Evolutionary conservation across 2,329 filamentous ascomycete genomes (phyloP).

Genomic region (Fusarium coffeatum): DNA sequence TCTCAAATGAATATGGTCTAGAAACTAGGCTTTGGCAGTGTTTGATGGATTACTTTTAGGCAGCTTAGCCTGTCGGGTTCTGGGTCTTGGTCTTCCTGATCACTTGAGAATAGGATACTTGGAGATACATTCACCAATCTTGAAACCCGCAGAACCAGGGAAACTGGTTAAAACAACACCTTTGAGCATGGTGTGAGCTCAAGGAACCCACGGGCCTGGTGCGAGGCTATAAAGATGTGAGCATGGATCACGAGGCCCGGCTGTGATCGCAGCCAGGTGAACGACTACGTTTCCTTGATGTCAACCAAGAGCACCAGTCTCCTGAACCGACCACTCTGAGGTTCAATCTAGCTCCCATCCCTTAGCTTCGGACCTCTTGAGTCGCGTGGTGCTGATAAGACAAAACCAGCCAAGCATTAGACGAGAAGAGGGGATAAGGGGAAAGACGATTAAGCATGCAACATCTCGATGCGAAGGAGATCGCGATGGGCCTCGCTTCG

Average conservation of each 20-base stretch:
- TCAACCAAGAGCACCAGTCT: neutral
- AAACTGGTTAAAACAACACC: constrained; percentile 4
- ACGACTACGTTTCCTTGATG: constrained; percentile 1
- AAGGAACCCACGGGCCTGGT: neutral
- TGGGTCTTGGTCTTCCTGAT: neutral
- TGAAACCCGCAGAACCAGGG: neutral
- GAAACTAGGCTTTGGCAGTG: neutral
- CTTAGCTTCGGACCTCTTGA: neutral
- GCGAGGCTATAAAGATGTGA: neutral
- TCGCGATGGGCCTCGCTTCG: constrained; percentile 13
- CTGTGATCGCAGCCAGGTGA: neutral
- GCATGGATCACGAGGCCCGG: neutral
- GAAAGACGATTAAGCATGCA: constrained; percentile 1
- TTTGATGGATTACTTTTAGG: neutral
- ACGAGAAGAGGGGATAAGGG: constrained; percentile 3
- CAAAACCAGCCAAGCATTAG: neutral
- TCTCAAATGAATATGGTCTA: neutral
- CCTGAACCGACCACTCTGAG: neutral
- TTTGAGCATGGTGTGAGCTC: neutral
- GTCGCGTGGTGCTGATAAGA: neutral
- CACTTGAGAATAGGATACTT: constrained; percentile 2
- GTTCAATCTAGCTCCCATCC: neutral
- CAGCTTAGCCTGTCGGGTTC: neutral
- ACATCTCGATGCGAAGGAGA: constrained; percentile 17
- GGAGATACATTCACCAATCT: constrained; percentile 3